Percentiles rank a stretch among this genome's conserved stretches.
These are phyloP conservation scores for Syzygium malaccense DNA, from an alignment of 441 rosid genomes.

Conservation along the genomic window DNA sequence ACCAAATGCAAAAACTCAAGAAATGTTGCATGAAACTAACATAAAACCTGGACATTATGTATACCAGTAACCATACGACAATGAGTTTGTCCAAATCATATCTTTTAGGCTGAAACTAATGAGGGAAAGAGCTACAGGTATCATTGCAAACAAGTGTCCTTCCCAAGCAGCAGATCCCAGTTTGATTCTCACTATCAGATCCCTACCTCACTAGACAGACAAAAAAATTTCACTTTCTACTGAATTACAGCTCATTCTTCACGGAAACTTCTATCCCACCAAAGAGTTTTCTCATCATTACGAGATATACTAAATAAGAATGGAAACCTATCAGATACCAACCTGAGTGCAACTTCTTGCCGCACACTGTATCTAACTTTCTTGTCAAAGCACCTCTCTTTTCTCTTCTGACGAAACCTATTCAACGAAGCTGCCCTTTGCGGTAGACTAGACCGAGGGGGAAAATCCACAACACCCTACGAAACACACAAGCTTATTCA, in stretches of 20 bases:
- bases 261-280: neutral
- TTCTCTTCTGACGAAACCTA: conserved; percentile 92
- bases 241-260: neutral
- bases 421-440: conserved; percentile 81
- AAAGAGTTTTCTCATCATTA: neutral
- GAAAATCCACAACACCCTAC: conserved; percentile 56
- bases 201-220: neutral
- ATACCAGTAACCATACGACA: neutral
- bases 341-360: conserved; percentile 98
- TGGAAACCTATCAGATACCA: neutral
- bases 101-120: neutral
- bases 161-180: neutral
- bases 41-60: neutral
- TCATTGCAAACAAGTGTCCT: neutral
- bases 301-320: neutral
- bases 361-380: conserved; percentile 95
- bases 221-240: neutral
- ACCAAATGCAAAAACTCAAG: neutral
- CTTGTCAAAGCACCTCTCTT: conserved; percentile 87
- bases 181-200: neutral
- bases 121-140: neutral
- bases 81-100: neutral
- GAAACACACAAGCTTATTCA: neutral
- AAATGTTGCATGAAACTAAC: neutral
- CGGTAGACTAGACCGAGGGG: conserved; percentile 58